These are phyloP conservation scores for Colletotrichum sp. DNA, from an alignment of 2,329 filamentous ascomycete genomes.

Conservation along the genomic window DNA sequence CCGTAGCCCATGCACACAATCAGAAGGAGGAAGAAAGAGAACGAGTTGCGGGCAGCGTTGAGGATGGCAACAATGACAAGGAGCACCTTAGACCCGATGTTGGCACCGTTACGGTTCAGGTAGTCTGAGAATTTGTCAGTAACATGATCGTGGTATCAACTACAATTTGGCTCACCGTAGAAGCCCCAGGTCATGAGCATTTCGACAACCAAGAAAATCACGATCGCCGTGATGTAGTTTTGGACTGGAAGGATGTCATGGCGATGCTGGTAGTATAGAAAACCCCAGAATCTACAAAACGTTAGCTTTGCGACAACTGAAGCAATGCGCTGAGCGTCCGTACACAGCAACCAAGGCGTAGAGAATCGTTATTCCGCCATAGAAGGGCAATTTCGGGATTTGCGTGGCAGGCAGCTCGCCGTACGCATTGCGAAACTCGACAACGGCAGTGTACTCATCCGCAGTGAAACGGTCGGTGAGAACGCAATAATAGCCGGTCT, in stretches of 20 bases:
- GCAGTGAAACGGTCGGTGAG: conserved; percentile 74
- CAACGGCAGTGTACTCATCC: conserved; percentile 76
- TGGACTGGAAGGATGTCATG: conserved; percentile 93
- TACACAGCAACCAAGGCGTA: conserved; percentile 84
- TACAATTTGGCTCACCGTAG: conserved; percentile 66
- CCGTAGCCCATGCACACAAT: conserved; percentile 99
- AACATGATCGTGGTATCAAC: neutral
- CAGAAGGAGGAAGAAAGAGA: conserved; percentile 96
- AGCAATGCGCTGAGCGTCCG: conserved; percentile 23
- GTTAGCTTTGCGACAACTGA: conserved; percentile 21
- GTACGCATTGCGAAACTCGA: conserved; percentile 95
- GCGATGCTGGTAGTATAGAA: conserved; percentile 93
- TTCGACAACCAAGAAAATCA: conserved; percentile 92
- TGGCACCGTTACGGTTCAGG: conserved; percentile 87
- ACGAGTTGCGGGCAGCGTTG: conserved; percentile 93
- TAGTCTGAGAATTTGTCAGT: conserved; percentile 68
- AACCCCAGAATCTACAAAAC: conserved; percentile 77
- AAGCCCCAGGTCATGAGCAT: conserved; percentile 99
- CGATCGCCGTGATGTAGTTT: conserved; percentile 97
- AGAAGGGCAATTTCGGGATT: conserved; percentile 96
- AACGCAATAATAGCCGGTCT: conserved; percentile 96
- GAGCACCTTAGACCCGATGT: conserved; percentile 79
- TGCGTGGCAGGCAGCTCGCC: conserved; percentile 94
- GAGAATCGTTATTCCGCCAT: conserved; percentile 90
- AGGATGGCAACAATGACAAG: conserved; percentile 91